Evolutionary conservation across 441 rosid species (phyloP).

Genomic region (Hura crepitans): DNA sequence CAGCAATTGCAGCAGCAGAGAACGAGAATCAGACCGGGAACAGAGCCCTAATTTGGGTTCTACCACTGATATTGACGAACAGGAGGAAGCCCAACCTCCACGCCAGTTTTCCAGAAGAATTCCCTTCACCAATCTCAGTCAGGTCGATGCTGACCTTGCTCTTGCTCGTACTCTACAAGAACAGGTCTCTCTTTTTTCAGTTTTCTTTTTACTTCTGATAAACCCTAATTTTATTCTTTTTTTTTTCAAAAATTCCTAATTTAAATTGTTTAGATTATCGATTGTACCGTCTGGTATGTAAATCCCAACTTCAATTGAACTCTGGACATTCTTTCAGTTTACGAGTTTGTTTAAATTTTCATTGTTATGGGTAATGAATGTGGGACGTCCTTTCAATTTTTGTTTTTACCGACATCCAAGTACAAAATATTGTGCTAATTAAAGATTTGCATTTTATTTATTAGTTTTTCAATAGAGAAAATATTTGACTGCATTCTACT

Average conservation of each 20-base stretch:
- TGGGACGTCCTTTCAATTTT: not conserved
- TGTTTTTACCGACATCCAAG: not conserved
- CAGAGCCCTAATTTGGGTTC: constrained; percentile 30
- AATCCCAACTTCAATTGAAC: not conserved
- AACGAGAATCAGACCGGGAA: constrained; percentile 23
- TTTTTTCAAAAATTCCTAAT: not conserved
- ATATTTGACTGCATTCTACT: not conserved
- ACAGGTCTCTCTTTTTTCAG: constrained; percentile 46
- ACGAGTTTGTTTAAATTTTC: not conserved
- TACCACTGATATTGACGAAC: constrained; percentile 2
- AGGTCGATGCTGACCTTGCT: constrained; percentile 89
- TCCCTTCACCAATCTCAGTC: constrained; percentile 76
- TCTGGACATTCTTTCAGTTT: not conserved
- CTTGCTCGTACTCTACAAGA: constrained; percentile 96
- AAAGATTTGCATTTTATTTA: not conserved
- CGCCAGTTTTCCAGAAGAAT: constrained; percentile 46
- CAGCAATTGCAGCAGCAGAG: constrained; percentile 15
- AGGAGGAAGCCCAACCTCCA: constrained; percentile 29
- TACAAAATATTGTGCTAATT: not conserved
- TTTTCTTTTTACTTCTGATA: no score
- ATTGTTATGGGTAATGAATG: not conserved
- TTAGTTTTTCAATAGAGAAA: not conserved
- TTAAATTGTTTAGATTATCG: constrained; percentile 12
- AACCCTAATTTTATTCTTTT: not conserved
- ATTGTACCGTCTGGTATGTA: not conserved